Evolutionary conservation across 169 alveolate species (phyloP).

Genomic region (Plasmodium blacklocki): DNA sequence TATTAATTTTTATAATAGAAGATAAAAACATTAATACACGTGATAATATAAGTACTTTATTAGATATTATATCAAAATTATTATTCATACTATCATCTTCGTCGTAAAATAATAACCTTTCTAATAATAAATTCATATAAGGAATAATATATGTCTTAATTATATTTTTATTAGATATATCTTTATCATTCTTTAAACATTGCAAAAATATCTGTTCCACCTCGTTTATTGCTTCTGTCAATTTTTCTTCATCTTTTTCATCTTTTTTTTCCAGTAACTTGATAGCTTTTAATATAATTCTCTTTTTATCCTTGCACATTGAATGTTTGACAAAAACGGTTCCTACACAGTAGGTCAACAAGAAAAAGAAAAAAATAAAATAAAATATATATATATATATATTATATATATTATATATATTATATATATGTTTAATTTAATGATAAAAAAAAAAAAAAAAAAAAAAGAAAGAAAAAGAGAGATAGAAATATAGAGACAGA

Average conservation of each 20-base stretch:
- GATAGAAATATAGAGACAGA: not conserved
- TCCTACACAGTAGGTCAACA: too few relatives aligned
- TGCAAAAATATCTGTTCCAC: constrained; percentile 66
- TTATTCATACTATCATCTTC: not conserved
- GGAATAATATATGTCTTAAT: constrained; percentile 60
- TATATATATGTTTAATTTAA: not conserved
- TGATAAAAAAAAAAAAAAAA: too few relatives aligned
- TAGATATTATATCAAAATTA: not conserved
- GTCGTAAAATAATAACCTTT: constrained; percentile 2
- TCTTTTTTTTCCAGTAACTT: constrained; percentile 52
- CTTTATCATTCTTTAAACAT: constrained; percentile 49
- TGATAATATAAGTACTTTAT: constrained; percentile 18
- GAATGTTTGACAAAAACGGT: too few relatives aligned
- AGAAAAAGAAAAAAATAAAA: not conserved
- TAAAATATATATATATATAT: not conserved
- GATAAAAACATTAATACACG: constrained; percentile 32
- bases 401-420: not conserved
- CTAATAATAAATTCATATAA: constrained; percentile 38
- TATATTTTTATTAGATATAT: constrained; percentile 19
- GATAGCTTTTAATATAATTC: constrained; percentile 24
- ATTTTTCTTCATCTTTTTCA: constrained; percentile 44
- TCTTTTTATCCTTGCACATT: constrained; percentile 37
- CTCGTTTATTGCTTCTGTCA: constrained; percentile 29
- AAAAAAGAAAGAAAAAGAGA: too few relatives aligned
- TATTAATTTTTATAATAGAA: constrained; percentile 51